phyloP scores from a whole-genome alignment of 169 alveolate species.

The Plasmodium ovale region DNA sequence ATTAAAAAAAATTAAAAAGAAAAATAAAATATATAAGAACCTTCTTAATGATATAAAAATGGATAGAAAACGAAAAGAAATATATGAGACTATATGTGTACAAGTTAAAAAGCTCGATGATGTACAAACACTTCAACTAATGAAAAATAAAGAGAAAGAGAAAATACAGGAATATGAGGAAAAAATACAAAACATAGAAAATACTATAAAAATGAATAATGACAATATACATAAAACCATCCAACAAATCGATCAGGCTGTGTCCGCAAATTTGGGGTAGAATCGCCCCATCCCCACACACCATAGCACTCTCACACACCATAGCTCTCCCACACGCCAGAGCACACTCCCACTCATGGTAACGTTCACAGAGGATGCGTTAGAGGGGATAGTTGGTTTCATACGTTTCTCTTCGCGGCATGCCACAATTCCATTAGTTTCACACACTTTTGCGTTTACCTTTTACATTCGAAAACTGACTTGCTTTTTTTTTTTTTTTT shows the following conservation, averaged over 20 bases:
- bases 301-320: background rate
- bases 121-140: constrained; percentile 35
- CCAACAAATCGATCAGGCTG: constrained; percentile 30
- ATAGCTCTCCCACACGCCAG: background rate
- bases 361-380: background rate
- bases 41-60: constrained; percentile 41
- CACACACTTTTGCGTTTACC: too few relatives aligned
- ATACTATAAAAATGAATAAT: constrained; percentile 16
- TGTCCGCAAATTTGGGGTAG: constrained; percentile 11
- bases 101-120: constrained; percentile 63
- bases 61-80: constrained; percentile 52
- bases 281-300: background rate
- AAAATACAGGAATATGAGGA: constrained; percentile 25
- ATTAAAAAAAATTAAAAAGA: constrained; percentile 21
- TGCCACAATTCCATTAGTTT: too few relatives aligned
- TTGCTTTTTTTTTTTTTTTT: too few relatives aligned
- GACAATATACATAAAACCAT: constrained; percentile 38
- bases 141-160: constrained; percentile 38
- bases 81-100: constrained; percentile 32
- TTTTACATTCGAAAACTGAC: too few relatives aligned
- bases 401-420: too few relatives aligned
- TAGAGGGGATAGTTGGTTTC: too few relatives aligned
- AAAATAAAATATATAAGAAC: constrained; percentile 51
- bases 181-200: constrained; percentile 57
- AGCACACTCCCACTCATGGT: background rate